Conservation (phyloP, 495 filamentous ascomycete species). For the Hypoxylon trugodes region DNA sequence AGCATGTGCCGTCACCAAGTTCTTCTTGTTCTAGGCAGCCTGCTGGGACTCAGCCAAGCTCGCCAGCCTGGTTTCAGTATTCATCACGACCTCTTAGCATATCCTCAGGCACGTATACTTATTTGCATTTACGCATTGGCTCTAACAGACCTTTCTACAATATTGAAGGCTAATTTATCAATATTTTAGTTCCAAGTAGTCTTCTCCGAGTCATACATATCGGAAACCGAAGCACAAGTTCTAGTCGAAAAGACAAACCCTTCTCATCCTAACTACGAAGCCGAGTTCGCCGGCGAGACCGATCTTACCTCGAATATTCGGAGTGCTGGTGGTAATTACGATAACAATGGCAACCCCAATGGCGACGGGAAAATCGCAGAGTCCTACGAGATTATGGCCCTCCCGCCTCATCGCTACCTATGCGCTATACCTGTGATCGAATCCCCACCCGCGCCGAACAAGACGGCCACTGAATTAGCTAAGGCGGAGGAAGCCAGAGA, state of each 20-base stretch:
- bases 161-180: neutral
- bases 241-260: constrained; percentile 55
- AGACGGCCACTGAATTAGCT: constrained; percentile 68
- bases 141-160: neutral
- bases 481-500: constrained; percentile 84
- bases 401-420: constrained; percentile 75
- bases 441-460: constrained; percentile 59
- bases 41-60: constrained; percentile 51
- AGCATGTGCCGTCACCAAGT: constrained; percentile 59
- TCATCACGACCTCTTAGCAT: constrained; percentile 89
- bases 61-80: constrained; percentile 65
- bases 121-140: no score
- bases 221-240: constrained; percentile 71
- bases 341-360: constrained; percentile 10
- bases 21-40: constrained; percentile 48
- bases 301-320: constrained; percentile 48
- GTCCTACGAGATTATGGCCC: constrained; percentile 76
- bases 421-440: constrained; percentile 83
- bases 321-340: constrained; percentile 38
- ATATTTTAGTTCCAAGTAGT: constrained; percentile 77
- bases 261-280: constrained; percentile 41
- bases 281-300: constrained; percentile 45
- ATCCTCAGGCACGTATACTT: constrained; percentile 77
- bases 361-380: constrained; percentile 46
- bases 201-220: constrained; percentile 78